Percentiles rank a stretch among this genome's conserved stretches.
These are phyloP conservation scores for Phytopythium kandeliae DNA, from an alignment of 352 stramenopile genomes.

Conservation along the genomic window DNA sequence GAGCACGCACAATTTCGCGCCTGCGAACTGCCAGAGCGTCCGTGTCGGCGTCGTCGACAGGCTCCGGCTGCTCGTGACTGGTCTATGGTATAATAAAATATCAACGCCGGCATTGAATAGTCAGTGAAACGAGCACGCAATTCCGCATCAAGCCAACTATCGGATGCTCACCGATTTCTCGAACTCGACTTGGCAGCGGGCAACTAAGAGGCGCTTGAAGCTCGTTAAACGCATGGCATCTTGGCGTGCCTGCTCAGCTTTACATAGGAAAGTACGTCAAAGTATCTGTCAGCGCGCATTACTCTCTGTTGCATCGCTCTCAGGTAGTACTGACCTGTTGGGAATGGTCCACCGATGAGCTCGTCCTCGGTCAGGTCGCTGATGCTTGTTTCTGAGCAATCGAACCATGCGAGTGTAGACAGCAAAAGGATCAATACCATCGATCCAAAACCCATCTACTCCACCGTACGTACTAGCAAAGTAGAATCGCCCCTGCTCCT, in stretches of 20 bases:
- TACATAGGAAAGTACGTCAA: neutral
- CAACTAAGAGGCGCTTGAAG: conserved; percentile 77
- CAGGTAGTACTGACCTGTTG: conserved; percentile 18
- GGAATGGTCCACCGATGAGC: conserved; percentile 52
- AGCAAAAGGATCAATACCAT: too few species aligned
- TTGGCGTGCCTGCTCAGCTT: conserved; percentile 38
- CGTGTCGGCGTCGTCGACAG: conserved; percentile 31
- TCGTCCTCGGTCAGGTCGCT: conserved; percentile 56
- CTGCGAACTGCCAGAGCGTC: conserved; percentile 37
- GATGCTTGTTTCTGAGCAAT: conserved; percentile 35
- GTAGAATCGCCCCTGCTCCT: conserved; percentile 39
- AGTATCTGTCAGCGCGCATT: neutral
- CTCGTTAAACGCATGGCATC: conserved; percentile 37
- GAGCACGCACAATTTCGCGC: conserved; percentile 45
- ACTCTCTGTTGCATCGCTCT: neutral
- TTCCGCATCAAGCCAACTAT: neutral
- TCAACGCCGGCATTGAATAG: neutral
- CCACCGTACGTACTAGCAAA: conserved; percentile 40
- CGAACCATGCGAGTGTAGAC: too few species aligned
- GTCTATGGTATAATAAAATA: conserved; percentile 19
- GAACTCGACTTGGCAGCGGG: conserved; percentile 75
- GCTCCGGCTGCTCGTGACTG: conserved; percentile 25
- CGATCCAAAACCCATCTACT: neutral
- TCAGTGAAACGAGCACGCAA: neutral
- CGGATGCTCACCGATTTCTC: conserved; percentile 49